A percentile compares a stretch with the other conserved stretches of the same genome.
These are phyloP conservation scores for Chaetomium cochliodes DNA, from an alignment of 495 filamentous ascomycete species.

Conservation along the genomic window DNA sequence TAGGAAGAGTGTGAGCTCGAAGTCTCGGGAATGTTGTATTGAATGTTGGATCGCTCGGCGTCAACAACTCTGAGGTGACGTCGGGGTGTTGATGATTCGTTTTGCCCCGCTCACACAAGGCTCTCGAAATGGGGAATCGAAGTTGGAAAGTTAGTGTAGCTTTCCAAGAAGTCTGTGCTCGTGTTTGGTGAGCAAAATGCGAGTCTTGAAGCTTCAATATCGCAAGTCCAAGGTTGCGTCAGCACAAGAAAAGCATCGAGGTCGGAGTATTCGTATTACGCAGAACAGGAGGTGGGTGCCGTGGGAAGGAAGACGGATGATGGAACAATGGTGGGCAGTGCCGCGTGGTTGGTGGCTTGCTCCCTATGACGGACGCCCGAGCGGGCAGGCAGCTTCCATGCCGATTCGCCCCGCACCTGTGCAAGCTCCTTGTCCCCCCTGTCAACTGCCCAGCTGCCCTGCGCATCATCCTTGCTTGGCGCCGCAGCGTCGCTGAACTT, in stretches of 20 bases:
- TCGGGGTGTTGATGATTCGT: neutral
- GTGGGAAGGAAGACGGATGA: constrained; percentile 11
- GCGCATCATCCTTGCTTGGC: constrained; percentile 13
- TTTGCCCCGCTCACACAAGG: constrained; percentile 5
- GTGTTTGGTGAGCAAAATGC: neutral
- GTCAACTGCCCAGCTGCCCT: constrained; percentile 7
- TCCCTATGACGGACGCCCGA: constrained; percentile 11
- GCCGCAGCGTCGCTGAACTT: neutral
- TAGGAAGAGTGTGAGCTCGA: neutral
- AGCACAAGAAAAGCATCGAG: neutral
- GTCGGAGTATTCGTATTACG: neutral
- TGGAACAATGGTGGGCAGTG: constrained; percentile 22
- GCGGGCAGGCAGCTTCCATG: constrained; percentile 12
- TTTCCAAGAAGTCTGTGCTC: neutral
- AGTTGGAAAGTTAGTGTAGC: neutral
- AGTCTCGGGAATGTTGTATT: neutral
- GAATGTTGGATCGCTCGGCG: neutral
- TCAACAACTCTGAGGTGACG: constrained; percentile 3
- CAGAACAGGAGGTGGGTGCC: neutral
- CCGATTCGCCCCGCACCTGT: constrained; percentile 15
- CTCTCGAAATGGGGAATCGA: neutral
- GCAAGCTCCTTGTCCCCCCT: neutral
- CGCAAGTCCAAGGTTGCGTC: constrained; percentile 5
- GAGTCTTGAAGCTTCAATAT: neutral
- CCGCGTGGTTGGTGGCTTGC: constrained; percentile 28